Conservation (phyloP, 2,329 filamentous ascomycete species). For the Bipolaris sorokiniana region DNA sequence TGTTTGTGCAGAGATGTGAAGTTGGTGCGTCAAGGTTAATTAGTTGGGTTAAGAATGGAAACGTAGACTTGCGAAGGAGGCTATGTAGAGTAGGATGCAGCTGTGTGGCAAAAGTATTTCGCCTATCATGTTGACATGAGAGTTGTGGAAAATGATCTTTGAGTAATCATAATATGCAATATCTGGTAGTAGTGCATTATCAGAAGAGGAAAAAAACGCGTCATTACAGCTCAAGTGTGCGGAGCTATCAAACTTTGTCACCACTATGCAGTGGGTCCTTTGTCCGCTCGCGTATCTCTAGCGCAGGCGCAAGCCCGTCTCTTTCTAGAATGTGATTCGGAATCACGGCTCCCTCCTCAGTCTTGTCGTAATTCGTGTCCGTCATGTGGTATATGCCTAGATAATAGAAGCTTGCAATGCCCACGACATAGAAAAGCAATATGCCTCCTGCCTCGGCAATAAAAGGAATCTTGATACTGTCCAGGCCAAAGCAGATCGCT, state of each 20-base stretch:
- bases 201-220: not conserved
- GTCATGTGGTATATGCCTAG: conserved; percentile 38
- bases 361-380: conserved; percentile 39
- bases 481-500: conserved; percentile 41
- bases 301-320: conserved; percentile 25
- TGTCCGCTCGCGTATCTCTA: conserved; percentile 14
- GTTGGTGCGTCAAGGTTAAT: not conserved
- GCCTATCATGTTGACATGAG: not conserved
- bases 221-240: not conserved
- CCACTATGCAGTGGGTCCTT: not conserved
- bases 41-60: not conserved
- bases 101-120: not conserved
- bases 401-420: conserved; percentile 36
- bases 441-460: conserved; percentile 39
- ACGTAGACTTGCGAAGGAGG: not conserved
- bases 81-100: not conserved
- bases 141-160: not conserved
- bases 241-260: not conserved
- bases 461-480: conserved; percentile 40
- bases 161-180: not conserved
- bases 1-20: not conserved
- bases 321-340: conserved; percentile 38
- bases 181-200: not conserved
- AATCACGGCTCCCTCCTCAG: conserved; percentile 33
- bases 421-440: conserved; percentile 37